Percentiles rank a stretch among this genome's conserved stretches.
These are phyloP conservation scores for Miscanthus sacchariflorus DNA, from an alignment of 202 grass and related monocot species.

Conservation along the genomic window DNA sequence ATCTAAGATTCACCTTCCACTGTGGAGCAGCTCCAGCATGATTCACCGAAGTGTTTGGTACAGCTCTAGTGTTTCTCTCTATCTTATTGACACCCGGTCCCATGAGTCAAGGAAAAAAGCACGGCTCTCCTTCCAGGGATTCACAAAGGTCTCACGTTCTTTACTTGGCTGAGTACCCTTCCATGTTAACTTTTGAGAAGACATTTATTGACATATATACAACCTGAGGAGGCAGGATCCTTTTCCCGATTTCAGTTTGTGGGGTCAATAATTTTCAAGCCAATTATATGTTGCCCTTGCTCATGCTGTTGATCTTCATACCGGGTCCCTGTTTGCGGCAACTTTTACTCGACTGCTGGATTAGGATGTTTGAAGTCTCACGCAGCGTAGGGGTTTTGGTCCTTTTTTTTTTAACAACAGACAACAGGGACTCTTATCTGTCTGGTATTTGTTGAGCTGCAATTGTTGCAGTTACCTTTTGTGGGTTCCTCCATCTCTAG, in stretches of 20 bases:
- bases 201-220: too few relatives aligned
- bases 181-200: too few relatives aligned
- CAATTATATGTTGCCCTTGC: background rate
- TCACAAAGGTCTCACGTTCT: too few relatives aligned
- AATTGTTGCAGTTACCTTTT: background rate
- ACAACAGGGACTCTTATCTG: background rate
- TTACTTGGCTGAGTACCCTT: too few relatives aligned
- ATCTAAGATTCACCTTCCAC: too few relatives aligned
- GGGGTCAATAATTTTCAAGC: background rate
- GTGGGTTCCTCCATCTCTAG: background rate
- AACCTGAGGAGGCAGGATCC: too few relatives aligned
- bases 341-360: background rate
- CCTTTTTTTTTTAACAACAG: background rate
- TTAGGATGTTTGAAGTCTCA: background rate
- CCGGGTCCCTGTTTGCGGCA: background rate
- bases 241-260: background rate
- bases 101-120: too few relatives aligned
- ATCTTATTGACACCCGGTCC: too few relatives aligned
- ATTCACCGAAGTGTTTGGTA: too few relatives aligned
- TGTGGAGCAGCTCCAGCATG: too few relatives aligned
- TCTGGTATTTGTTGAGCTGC: conserved; percentile 3
- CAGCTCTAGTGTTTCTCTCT: too few relatives aligned
- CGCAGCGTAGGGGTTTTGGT: background rate
- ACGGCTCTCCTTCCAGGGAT: too few relatives aligned
- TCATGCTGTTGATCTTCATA: background rate